Evolutionary conservation across 139 green algal species (phyloP), one percentile per base, ranked within the genome.

Genomic region (Haematococcus lacustris): DNA sequence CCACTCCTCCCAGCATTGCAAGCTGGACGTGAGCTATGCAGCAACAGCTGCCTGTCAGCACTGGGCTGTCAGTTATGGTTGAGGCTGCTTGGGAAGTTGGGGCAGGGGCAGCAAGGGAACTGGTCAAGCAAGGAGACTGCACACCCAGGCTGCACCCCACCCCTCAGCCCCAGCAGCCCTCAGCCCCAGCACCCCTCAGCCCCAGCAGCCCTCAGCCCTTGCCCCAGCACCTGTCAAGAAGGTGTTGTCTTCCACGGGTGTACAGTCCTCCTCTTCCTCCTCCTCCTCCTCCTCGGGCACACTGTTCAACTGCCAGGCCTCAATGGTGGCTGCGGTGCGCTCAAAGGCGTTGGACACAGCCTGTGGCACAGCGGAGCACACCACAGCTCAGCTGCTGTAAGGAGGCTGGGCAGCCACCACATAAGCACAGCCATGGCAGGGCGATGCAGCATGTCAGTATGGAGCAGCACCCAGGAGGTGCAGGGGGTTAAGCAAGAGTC

Each of bases 271-370:
- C 68, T 90, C 66, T 9, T 92, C 81, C 51, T 90, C 78, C 9
- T 94, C 77, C 61, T 96, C 85, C 39, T 91, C 71, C 60, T 92
- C 79, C 69, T 85, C 80, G 4, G 77, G 59, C 21, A 85, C 80
- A 0, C 73, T 85, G 70, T 85, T 82, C 28, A 85, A 76, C 40
- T 78, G 73, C 80, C 80, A 85, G 3, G 73, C 72, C 50, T 85
- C 80, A 38, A 85, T 85, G 1, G 75, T 69, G 1, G 32, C 62
- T 17, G 80, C 80, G 23, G 68, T 41, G 1, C 76, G 69, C 5
- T 85, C 75, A 60, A 82, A 85, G 33, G 65, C 75, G 38, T 78
- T 73, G 21, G 50, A 51, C 37, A 85, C 71, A n/a, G 30, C 73
- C 26, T 78, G 40, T 28, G 39, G 13, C 4, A 67, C 21, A 35